Evolutionary conservation across 2,329 filamentous ascomycete genomes (phyloP), one percentile per base, ranked within the genome.

Genomic region (Keithomyces neogunnii): DNA sequence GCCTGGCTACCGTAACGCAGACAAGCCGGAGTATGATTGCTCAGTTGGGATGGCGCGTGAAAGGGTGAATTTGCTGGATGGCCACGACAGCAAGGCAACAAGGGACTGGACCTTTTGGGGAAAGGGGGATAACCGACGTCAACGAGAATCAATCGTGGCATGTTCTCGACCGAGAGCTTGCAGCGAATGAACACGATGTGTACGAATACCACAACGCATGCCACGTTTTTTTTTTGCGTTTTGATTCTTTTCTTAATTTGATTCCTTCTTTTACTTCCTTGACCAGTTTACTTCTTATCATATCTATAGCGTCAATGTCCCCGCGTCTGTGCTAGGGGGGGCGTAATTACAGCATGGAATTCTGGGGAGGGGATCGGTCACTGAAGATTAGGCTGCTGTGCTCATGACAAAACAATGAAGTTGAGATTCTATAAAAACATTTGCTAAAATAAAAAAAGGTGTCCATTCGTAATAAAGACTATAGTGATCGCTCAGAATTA

Each of bases 201-300:
- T 48, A 48, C 35, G 46, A 48, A 39, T 48, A 48, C 30, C 46
- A 39, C 4, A 36, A 30, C 39, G 46, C 46, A 30, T 29, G 32
- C n/a, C 31, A 32, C 28, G 35, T 48, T 19, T 31, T 55, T 32
- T 32, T 28, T 48, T 53, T 32, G 33, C 40, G 35, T 50, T 43
- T 52, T 11, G 36, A 51, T 19, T 28, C 47, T 49, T 45, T 39
- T 35, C 7, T 8, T 42, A 9, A 19, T 35, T 35, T 30, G n/a
- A 30, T 46, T 11, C n/a, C 10, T 28, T 40, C 26, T 4, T 5
- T n/a, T 7, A 11, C 28, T 32, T 8, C 33, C 11, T 28, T 32
- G 13, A 28, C 19, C 26, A 44, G 30, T 5, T 30, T 44, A 13
- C 29, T 29, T 29, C 26, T 29, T 5, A 29, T 30, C 5, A 5